Percentiles rank a stretch among this genome's conserved stretches.
Evolutionary conservation across 2,329 filamentous ascomycete genomes (phyloP).

Genomic region (Apiospora saccharicola): DNA sequence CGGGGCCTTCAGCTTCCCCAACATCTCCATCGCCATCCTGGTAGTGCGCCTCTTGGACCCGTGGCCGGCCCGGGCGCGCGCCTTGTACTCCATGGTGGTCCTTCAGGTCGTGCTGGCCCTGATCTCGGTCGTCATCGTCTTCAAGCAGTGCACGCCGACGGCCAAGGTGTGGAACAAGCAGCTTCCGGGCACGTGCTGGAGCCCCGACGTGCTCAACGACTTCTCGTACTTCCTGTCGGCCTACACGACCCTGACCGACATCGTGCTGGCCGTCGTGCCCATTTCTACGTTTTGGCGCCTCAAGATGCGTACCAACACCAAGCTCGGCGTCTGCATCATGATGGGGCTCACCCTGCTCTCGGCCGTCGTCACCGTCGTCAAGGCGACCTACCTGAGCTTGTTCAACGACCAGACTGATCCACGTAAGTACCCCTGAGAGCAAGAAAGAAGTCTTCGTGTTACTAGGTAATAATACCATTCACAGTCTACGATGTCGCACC

Average conservation of each 20-base stretch:
- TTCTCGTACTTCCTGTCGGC: constrained; percentile 38
- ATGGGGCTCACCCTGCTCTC: constrained; percentile 40
- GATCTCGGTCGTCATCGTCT: constrained; percentile 36
- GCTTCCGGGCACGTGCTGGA: constrained; percentile 35
- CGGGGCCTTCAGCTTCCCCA: constrained; percentile 40
- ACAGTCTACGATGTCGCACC: constrained; percentile 21
- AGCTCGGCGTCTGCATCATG: constrained; percentile 37
- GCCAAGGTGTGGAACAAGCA: constrained; percentile 35
- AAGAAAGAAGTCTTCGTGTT: too few relatives aligned
- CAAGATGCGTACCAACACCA: constrained; percentile 37
- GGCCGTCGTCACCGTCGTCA: constrained; percentile 39
- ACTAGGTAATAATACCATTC: too few relatives aligned
- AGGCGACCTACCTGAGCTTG: constrained; percentile 37
- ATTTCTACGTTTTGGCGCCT: constrained; percentile 38
- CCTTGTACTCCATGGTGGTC: constrained; percentile 35
- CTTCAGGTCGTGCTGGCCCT: constrained; percentile 38
- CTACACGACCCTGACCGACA: constrained; percentile 39
- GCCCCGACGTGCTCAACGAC: constrained; percentile 34
- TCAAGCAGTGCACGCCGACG: constrained; percentile 37
- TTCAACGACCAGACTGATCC: constrained; percentile 37
- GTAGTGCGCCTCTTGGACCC: constrained; percentile 38
- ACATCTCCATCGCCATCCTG: constrained; percentile 40
- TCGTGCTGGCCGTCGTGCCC: constrained; percentile 37
- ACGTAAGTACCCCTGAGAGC: constrained; percentile 30
- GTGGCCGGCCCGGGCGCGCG: constrained; percentile 32